These are phyloP conservation scores for Aspergillus floridensis DNA, from an alignment of 2,329 filamentous ascomycete genomes.

Conservation along the genomic window DNA sequence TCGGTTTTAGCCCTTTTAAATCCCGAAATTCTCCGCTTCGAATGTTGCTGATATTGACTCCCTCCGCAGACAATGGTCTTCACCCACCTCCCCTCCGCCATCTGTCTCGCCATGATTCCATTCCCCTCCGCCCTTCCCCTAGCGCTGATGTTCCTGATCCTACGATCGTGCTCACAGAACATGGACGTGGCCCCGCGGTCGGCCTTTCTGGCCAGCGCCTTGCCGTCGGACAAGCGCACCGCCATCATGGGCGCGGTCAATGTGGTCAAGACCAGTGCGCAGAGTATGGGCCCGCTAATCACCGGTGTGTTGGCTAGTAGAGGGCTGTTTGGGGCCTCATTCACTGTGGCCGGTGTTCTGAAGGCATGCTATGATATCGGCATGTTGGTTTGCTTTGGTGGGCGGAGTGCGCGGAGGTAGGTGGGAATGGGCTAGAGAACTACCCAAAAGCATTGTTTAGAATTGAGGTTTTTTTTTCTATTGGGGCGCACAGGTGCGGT, in stretches of 20 bases:
- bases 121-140: slow-evolving; percentile 53
- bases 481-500: too few species aligned
- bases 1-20: slow-evolving; percentile 15
- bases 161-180: slow-evolving; percentile 60
- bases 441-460: too few species aligned
- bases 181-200: slow-evolving; percentile 71
- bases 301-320: slow-evolving; percentile 62
- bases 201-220: slow-evolving; percentile 65
- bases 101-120: slow-evolving; percentile 64
- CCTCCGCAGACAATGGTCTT: slow-evolving; percentile 66
- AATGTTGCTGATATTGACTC: not conserved
- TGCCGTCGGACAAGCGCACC: slow-evolving; percentile 65
- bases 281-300: slow-evolving; percentile 61
- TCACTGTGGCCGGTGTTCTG: slow-evolving; percentile 61
- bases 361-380: slow-evolving; percentile 63
- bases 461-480: too few species aligned
- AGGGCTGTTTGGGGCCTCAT: slow-evolving; percentile 60
- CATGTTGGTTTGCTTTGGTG: slow-evolving; percentile 52
- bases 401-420: slow-evolving; percentile 20
- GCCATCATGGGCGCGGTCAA: slow-evolving; percentile 70
- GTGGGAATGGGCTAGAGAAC: not conserved
- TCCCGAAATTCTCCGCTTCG: not conserved
- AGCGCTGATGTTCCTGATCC: slow-evolving; percentile 59
- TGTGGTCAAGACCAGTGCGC: slow-evolving; percentile 63
- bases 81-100: slow-evolving; percentile 67